Evolutionary conservation across 768 basidiomycete genomes (phyloP).

Genomic region (Xanthoconium purpureum): DNA sequence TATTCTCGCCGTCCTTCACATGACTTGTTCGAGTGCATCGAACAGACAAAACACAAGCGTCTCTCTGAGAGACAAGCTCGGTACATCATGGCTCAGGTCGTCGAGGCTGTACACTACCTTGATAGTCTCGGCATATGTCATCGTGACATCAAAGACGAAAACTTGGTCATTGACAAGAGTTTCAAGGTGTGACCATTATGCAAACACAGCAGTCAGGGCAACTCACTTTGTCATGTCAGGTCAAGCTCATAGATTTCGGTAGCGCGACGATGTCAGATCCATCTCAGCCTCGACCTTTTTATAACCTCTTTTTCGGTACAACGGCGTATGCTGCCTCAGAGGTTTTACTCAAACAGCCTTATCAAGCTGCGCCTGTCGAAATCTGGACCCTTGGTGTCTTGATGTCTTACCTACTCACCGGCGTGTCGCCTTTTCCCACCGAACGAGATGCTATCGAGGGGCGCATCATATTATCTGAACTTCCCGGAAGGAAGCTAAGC

Average conservation of each 20-base stretch:
- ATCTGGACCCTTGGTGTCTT: conserved; percentile 96
- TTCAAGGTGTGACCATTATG: conserved; percentile 49
- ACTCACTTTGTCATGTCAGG: conserved; percentile 40
- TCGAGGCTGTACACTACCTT: conserved; percentile 80
- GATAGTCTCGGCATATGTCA: conserved; percentile 84
- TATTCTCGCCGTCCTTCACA: conserved; percentile 76
- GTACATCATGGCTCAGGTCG: conserved; percentile 84
- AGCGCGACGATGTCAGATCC: conserved; percentile 78
- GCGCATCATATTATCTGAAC: conserved; percentile 50
- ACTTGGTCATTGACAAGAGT: conserved; percentile 74
- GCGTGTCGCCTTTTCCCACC: conserved; percentile 89
- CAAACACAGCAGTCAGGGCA: background rate
- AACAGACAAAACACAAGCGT: conserved; percentile 76
- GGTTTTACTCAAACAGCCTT: conserved; percentile 81
- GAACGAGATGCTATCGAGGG: conserved; percentile 76
- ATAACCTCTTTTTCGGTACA: conserved; percentile 85
- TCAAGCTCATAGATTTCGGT: conserved; percentile 96
- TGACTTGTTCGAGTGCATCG: conserved; percentile 95
- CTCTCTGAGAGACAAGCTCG: conserved; percentile 76
- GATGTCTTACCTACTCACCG: conserved; percentile 91
- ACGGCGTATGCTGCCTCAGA: conserved; percentile 96
- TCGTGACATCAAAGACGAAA: conserved; percentile 97
- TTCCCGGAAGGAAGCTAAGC: conserved; percentile 38
- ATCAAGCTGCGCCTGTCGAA: conserved; percentile 92
- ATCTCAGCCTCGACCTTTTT: conserved; percentile 56